Percentiles rank a stretch among this genome's conserved stretches.
phyloP scores from a whole-genome alignment of 352 stramenopile species.

The Globisporangium alternatum region DNA sequence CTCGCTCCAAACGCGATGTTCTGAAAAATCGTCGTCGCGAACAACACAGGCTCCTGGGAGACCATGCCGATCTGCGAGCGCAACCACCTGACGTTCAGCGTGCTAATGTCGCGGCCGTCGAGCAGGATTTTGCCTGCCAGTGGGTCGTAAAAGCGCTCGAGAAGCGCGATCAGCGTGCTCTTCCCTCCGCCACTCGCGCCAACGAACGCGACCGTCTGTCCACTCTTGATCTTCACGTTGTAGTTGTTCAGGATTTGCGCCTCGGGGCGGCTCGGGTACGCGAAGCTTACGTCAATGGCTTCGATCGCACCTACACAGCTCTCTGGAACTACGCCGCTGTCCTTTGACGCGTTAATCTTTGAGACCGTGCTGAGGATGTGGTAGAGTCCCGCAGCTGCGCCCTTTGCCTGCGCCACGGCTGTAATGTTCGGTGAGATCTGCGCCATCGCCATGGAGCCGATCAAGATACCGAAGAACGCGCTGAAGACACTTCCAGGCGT shows the following conservation, averaged over 20 bases:
- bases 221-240: slow-evolving; percentile 27
- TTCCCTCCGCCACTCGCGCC: slow-evolving; percentile 31
- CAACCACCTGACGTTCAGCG: slow-evolving; percentile 76
- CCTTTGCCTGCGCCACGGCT: slow-evolving; percentile 35
- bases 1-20: slow-evolving; percentile 83
- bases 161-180: slow-evolving; percentile 46
- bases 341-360: slow-evolving; percentile 36
- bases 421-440: slow-evolving; percentile 44
- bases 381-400: slow-evolving; percentile 39
- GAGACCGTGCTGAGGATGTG: slow-evolving; percentile 48
- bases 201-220: slow-evolving; percentile 32
- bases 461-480: slow-evolving; percentile 40
- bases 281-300: slow-evolving; percentile 51
- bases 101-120: slow-evolving; percentile 72
- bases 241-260: slow-evolving; percentile 31
- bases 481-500: slow-evolving; percentile 35
- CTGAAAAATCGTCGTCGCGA: slow-evolving; percentile 85
- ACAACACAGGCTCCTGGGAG: slow-evolving; percentile 88
- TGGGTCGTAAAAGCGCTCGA: slow-evolving; percentile 91
- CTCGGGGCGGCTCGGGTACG: slow-evolving; percentile 59
- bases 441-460: slow-evolving; percentile 37
- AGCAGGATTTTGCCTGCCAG: slow-evolving; percentile 65
- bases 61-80: slow-evolving; percentile 68
- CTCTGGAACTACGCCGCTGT: slow-evolving; percentile 25
- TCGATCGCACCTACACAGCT: slow-evolving; percentile 35